These are phyloP conservation scores for Lasiodiplodia sp. DNA, from an alignment of 2,329 filamentous ascomycete species.

Conservation along the genomic window DNA sequence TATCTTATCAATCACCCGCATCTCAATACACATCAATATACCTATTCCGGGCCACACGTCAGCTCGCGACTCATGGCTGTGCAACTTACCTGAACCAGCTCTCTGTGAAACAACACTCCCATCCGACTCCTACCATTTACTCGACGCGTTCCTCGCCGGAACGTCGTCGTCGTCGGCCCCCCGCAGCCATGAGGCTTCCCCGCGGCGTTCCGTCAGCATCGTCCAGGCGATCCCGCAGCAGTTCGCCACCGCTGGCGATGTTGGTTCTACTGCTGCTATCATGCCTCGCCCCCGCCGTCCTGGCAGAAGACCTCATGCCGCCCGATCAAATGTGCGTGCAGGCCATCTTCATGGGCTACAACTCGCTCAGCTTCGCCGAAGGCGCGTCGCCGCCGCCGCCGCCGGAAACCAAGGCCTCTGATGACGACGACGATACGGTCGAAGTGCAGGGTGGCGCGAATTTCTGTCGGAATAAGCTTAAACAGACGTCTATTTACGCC, in stretches of 20 bases:
- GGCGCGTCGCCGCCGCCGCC: neutral
- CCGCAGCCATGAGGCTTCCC: neutral
- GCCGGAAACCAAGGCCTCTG: neutral
- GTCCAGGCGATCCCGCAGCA: neutral
- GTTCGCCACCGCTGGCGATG: neutral
- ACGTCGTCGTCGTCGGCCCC: neutral
- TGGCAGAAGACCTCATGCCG: slow-evolving; percentile 2
- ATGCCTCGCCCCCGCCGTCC: neutral
- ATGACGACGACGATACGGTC: neutral
- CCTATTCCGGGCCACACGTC: neutral
- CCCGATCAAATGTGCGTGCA: slow-evolving; percentile 20
- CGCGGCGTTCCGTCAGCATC: neutral
- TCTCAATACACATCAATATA: neutral
- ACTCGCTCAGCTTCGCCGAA: slow-evolving; percentile 13
- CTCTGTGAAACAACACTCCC: neutral
- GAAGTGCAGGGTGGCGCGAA: neutral
- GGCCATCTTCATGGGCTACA: slow-evolving; percentile 18
- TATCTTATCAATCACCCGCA: slow-evolving; percentile 27
- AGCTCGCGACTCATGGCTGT: slow-evolving; percentile 9
- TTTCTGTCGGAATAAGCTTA: slow-evolving; percentile 15
- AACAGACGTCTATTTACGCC: slow-evolving; percentile 7
- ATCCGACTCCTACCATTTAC: neutral
- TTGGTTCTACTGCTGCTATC: slow-evolving; percentile 3
- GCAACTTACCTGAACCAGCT: neutral
- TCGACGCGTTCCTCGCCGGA: neutral